Evolutionary conservation across 768 basidiomycete genomes (phyloP), one percentile per base, ranked within the genome.

Genomic region (Exidia glandulosa): DNA sequence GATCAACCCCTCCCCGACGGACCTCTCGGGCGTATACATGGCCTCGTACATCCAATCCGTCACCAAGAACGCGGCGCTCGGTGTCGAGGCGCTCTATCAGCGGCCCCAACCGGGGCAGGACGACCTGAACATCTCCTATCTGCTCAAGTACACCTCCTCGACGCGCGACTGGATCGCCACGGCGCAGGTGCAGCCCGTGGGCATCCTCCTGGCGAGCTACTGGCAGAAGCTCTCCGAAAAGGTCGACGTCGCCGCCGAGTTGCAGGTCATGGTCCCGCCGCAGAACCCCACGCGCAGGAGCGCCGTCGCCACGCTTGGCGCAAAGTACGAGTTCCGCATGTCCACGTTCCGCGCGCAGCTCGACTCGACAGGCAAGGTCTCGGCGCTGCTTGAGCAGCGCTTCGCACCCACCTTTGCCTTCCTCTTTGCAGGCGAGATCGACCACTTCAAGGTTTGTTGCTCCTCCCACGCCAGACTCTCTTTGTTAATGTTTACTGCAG

Each of bases 141-240:
- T 92, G 57, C 85, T 86, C 56, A 94, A 93, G 74, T 84, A 83
- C 71, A 88, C 86, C 0, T 74, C 83, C 63, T 72, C 78, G 31
- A 79, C 84, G 70, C 86, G 83, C 69, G 84, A 79, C 69, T 94
- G 92, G 91, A 94, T 93, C 66, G 92, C 90, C n/a, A 95, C 94
- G 3, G 87, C 91, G 13, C 90, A 91, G 68, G 63, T 94, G 13
- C 92, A 94, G 70, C 81, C 87, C 16, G 78, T 83, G 16, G 92
- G 94, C 27, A 80, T 90, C 56, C 67, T 96, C 29, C 89, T 94
- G 72, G 84, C 94, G 31, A 94, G 92, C 9, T 99, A 98, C 73
- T 96, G 92, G 89, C 94, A 97, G 64, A 94, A 91, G 70, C 75
- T 99, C 61, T 87, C 87, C 71, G 91, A 95, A 60, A 93, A 95